These are phyloP conservation scores for Verbascum thapsus DNA, from an alignment of 257 asterid species.

Conservation along the genomic window DNA sequence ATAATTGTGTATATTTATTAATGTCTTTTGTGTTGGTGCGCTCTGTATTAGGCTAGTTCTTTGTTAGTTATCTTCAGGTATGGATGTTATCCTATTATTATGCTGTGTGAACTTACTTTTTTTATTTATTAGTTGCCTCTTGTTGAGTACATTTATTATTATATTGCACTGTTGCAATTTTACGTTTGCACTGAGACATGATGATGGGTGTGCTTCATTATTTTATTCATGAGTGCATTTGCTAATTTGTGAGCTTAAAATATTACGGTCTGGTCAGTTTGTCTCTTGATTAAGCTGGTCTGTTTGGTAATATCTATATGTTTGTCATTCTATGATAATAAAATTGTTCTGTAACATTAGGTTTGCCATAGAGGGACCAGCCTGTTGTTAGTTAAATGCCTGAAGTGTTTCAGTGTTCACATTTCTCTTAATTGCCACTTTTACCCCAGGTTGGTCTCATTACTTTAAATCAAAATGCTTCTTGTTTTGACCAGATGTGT, in stretches of 20 bases:
- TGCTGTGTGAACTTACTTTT: background rate
- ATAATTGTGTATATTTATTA: background rate
- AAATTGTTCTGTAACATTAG: constrained; percentile 53
- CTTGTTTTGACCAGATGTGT: constrained; percentile 47
- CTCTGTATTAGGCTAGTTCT: background rate
- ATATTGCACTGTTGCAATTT: constrained; percentile 15
- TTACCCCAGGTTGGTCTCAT: constrained; percentile 64
- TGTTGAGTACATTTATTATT: background rate
- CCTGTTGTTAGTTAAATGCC: constrained; percentile 62
- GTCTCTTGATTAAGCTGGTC: constrained; percentile 26
- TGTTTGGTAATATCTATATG: constrained; percentile 27
- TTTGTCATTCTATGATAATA: constrained; percentile 34
- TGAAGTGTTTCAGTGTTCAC: constrained; percentile 60
- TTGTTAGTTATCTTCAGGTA: background rate
- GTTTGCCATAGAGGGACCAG: constrained; percentile 65
- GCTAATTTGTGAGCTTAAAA: constrained; percentile 10
- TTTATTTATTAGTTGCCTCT: background rate
- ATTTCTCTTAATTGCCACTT: constrained; percentile 60
- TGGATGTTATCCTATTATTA: background rate
- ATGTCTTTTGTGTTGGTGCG: background rate
- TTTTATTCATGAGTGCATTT: constrained; percentile 8
- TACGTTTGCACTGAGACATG: constrained; percentile 9
- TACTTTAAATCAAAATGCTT: constrained; percentile 46
- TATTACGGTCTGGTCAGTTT: constrained; percentile 16
- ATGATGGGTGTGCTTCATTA: constrained; percentile 23